phyloP scores from a whole-genome alignment of 192 early-diverging fungal genomes.

The Thoreauomyces humboldtii region DNA sequence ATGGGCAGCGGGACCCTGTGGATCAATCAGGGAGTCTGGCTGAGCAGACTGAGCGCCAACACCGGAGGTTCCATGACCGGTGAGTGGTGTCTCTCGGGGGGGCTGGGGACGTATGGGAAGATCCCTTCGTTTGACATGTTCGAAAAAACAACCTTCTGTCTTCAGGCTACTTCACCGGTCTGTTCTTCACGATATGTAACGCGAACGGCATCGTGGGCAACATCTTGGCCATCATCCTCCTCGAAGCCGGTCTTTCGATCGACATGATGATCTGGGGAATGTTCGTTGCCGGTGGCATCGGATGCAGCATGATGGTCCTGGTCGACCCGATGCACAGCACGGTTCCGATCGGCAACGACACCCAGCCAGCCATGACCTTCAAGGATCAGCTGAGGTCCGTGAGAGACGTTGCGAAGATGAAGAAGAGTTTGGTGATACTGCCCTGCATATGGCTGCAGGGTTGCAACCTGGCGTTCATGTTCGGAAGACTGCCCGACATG shows the following conservation, averaged over 20 bases:
- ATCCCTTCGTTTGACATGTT: too few relatives aligned
- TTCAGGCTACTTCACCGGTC: constrained; percentile 27
- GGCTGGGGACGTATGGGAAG: too few relatives aligned
- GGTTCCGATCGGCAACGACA: background rate
- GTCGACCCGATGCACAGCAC: constrained; percentile 16
- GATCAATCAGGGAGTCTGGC: constrained; percentile 34
- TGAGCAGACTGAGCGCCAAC: constrained; percentile 3
- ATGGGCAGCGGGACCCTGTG: constrained; percentile 23
- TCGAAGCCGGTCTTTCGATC: constrained; percentile 20
- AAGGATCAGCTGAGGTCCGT: constrained; percentile 3
- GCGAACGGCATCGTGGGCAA: constrained; percentile 30
- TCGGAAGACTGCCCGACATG: constrained; percentile 21
- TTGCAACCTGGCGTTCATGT: constrained; percentile 29
- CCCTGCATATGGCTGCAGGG: constrained; percentile 28
- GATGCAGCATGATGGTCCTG: constrained; percentile 6
- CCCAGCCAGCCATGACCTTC: constrained; percentile 1
- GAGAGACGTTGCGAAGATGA: constrained; percentile 17
- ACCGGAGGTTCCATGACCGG: constrained; percentile 18
- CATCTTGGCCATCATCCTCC: constrained; percentile 22
- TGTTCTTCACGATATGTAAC: constrained; percentile 34
- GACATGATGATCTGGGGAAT: constrained; percentile 24
- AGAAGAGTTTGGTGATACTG: constrained; percentile 18
- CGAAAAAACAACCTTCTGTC: too few relatives aligned
- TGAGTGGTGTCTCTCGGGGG: too few relatives aligned
- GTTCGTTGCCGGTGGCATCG: constrained; percentile 12